phyloP scores from a whole-genome alignment of 2,329 filamentous ascomycete species.

The Fonsecaea erecta region DNA sequence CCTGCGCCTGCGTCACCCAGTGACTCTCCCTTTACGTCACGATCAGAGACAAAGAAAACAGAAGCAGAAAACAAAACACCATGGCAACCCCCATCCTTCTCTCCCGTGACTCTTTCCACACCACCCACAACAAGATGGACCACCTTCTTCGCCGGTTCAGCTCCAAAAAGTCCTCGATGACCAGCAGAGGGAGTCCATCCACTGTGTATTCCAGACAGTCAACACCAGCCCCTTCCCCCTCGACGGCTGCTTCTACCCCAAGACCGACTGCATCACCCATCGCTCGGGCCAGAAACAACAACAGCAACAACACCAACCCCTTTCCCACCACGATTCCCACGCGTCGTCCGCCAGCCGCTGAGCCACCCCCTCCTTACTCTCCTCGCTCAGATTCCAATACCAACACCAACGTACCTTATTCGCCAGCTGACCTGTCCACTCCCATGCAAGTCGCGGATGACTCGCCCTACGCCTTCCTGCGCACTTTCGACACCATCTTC shows the following conservation, averaged over 20 bases:
- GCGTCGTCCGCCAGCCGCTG: conserved; percentile 24
- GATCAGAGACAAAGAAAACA: not conserved
- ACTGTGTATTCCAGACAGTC: not conserved
- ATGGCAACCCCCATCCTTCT: conserved; percentile 10
- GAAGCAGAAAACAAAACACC: too few species aligned
- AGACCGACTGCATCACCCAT: not conserved
- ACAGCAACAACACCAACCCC: conserved; percentile 16
- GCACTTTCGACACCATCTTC: conserved; percentile 82
- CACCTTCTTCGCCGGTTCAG: conserved; percentile 27
- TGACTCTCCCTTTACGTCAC: not conserved
- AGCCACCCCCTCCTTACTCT: conserved; percentile 35
- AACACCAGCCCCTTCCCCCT: not conserved
- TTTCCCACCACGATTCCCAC: conserved; percentile 25
- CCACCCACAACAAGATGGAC: conserved; percentile 6
- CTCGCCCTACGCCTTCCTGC: conserved; percentile 76
- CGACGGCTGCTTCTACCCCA: too few species aligned
- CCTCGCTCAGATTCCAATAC: not conserved
- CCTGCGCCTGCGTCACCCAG: too few species aligned
- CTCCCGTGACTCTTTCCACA: conserved; percentile 22
- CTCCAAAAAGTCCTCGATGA: conserved; percentile 24
- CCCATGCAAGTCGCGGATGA: conserved; percentile 51
- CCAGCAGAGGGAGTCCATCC: not conserved
- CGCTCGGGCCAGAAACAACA: not conserved
- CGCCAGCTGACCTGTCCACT: conserved; percentile 16
- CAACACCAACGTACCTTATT: conserved; percentile 11